Base-by-base conservation (phyloP, 106 monocot species). In the Amphibolis antarctica region DNA sequence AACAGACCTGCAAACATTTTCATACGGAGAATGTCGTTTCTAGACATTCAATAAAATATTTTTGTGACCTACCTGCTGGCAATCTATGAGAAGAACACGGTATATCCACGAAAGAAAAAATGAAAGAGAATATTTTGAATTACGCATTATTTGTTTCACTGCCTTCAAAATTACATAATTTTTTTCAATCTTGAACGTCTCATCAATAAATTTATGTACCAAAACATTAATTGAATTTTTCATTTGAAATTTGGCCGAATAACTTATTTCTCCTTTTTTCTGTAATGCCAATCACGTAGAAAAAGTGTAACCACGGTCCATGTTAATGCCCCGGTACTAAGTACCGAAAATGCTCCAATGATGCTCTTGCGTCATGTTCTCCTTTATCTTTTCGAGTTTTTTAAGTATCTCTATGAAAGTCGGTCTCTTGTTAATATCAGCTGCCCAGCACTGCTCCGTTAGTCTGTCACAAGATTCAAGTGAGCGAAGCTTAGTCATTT, bases 331-430 rank as follows among this genome's bases (percentile, higher is more conserved):
- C 12, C 43, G 27, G 25, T 63, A 46, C 21, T 45, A 44, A 25
- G 61, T 46, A 7, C 7, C 36, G 25, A 84, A 96, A 56, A 86
- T 75, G 69, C 79, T 73, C 75, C 79, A 84, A 47, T 80, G 86
- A 64, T 84, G 77, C 66, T 96, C 90, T 10, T 63, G 63, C 18
- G 78, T 27, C 17, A 87, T 9, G 51, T 44, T 78, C 23, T 96
- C 90, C 78, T 86, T 96, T 62, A 86, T 84, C 66, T 80, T 90
- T 68, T 96, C 96, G 4, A 96, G 84, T 58, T 36, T 84, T 72
- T 84, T 90, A 51, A 96, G 84, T 52, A 96, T 96, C 14, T 90
- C 89, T 17, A 96, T 49, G 54, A 96, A 96, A 28, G 86, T 74
- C 0, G 96, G 96, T 63, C 96, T 84, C 59, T 76, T 60, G 66